Evolutionary conservation across 208 protist species (phyloP), one percentile per base, ranked within the genome.

Genomic region (Trypanosoma melophagium): DNA sequence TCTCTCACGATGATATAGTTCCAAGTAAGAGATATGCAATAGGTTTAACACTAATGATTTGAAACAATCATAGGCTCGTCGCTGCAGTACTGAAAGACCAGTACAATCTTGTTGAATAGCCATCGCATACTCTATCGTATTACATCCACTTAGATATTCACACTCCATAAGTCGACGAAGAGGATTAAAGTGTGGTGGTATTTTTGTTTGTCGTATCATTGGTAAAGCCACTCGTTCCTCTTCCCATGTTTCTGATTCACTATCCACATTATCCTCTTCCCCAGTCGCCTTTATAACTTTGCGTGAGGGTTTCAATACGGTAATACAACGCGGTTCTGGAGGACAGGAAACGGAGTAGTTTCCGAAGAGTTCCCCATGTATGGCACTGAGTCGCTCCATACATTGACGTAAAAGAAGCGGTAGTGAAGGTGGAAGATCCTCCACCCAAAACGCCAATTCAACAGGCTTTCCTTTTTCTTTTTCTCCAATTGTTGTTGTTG

Each of bases 31-130:
- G 13, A 93, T 79, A 61, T 92, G 84, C 44, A 93, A 60, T 13
- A 96, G 52, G 57, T 79, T 83, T 12, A 96, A 69, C 10, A 72
- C 79, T 21, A 89, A 50, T 7, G 82, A 87, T 67, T 92, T 92
- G 35, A 93, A 62, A 64, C 65, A 54, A 41, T 93, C 79, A 55
- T 96, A 96, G 16, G 86, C 82, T 21, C 77, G 81, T 40, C 83
- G 81, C 68, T 94, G 90, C 45, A 96, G 60, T 19, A 87, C 50
- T 0, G 84, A 89, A 50, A 94, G 60, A n/a, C 90, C 90, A 51
- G 67, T 74, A 60, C 74, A 86, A 69, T 89, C 78, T 10, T 53
- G 49, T 59, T 92, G 85, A 21, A 93, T 67, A 54, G 76, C 45
- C 35, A 80, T 55, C 7, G 81, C 86, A 14, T 82, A 70, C 3